Conservation (phyloP, 805 yeast species). For the Sugiyamaella marilandica region DNA sequence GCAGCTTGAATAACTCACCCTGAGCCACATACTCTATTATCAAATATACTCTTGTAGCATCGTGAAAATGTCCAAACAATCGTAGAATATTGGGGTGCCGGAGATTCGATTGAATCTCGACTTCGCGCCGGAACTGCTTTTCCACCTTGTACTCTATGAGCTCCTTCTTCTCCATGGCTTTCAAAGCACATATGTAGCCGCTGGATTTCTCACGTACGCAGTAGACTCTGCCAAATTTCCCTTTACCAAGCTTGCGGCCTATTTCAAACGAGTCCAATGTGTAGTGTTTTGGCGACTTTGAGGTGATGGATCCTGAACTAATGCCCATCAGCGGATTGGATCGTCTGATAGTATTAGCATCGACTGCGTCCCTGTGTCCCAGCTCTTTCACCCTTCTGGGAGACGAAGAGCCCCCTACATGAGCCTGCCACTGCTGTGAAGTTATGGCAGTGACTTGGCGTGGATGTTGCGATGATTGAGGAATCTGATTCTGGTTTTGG, state of each 20-base stretch:
- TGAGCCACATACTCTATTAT: slow-evolving; percentile 77
- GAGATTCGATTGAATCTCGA: slow-evolving; percentile 80
- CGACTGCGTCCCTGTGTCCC: not conserved
- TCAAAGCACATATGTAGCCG: slow-evolving; percentile 83
- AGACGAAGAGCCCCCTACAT: not conserved
- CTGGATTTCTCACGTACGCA: slow-evolving; percentile 72
- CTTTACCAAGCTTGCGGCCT: slow-evolving; percentile 85
- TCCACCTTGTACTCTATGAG: slow-evolving; percentile 70
- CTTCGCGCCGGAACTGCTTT: slow-evolving; percentile 82
- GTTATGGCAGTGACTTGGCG: slow-evolving; percentile 11
- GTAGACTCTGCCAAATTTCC: slow-evolving; percentile 89
- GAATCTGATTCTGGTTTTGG: slow-evolving; percentile 20
- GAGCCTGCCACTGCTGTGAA: slow-evolving; percentile 20
- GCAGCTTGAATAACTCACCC: slow-evolving; percentile 78
- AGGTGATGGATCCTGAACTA: not conserved
- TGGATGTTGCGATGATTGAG: slow-evolving; percentile 12
- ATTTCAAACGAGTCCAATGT: slow-evolving; percentile 69
- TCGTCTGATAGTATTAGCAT: slow-evolving; percentile 14
- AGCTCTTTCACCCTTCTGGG: slow-evolving; percentile 4
- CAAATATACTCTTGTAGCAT: slow-evolving; percentile 71
- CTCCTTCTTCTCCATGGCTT: slow-evolving; percentile 84
- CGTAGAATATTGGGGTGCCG: slow-evolving; percentile 74
- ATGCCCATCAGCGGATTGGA: slow-evolving; percentile 23
- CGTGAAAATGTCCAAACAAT: slow-evolving; percentile 81
- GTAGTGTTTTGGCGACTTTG: slow-evolving; percentile 28